A percentile compares a stretch with the other conserved stretches of the same genome.
These are phyloP conservation scores for Wallacemonas sp. DNA, from an alignment of 208 protist genomes.

Conservation along the genomic window DNA sequence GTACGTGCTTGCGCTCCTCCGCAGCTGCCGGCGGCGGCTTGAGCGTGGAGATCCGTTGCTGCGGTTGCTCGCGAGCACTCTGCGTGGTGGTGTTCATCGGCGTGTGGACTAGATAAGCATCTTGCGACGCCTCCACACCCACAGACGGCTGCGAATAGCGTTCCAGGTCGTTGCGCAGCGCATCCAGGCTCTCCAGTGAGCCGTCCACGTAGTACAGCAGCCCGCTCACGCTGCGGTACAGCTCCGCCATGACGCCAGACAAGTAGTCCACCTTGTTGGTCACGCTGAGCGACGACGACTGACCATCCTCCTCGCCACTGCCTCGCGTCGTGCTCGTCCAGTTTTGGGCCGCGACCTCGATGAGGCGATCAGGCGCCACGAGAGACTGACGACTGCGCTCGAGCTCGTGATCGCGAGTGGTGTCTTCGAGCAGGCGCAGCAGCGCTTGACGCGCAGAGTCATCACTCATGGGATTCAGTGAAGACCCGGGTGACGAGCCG, in stretches of 20 bases:
- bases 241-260: constrained; percentile 38
- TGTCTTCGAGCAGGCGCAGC: constrained; percentile 59
- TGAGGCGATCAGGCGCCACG: constrained; percentile 38
- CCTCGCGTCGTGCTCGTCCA: too few species aligned
- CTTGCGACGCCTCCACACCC: background rate
- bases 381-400: constrained; percentile 63
- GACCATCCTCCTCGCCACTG: too few species aligned
- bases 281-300: too few species aligned
- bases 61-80: background rate
- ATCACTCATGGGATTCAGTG: constrained; percentile 46
- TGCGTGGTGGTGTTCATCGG: background rate
- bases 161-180: constrained; percentile 49
- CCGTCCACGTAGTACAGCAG: constrained; percentile 68
- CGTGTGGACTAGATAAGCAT: constrained; percentile 6
- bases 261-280: constrained; percentile 47
- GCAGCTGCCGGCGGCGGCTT: background rate
- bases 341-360: constrained; percentile 39
- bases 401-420: constrained; percentile 73
- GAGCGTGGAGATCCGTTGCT: background rate
- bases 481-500: background rate
- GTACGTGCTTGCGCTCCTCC: constrained; percentile 32
- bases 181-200: constrained; percentile 65
- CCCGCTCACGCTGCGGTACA: constrained; percentile 55
- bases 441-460: constrained; percentile 60
- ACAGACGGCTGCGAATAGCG: constrained; percentile 13